Base-by-base conservation (phyloP, 2,329 filamentous ascomycete species). In the Lecanosticta acicola region DNA sequence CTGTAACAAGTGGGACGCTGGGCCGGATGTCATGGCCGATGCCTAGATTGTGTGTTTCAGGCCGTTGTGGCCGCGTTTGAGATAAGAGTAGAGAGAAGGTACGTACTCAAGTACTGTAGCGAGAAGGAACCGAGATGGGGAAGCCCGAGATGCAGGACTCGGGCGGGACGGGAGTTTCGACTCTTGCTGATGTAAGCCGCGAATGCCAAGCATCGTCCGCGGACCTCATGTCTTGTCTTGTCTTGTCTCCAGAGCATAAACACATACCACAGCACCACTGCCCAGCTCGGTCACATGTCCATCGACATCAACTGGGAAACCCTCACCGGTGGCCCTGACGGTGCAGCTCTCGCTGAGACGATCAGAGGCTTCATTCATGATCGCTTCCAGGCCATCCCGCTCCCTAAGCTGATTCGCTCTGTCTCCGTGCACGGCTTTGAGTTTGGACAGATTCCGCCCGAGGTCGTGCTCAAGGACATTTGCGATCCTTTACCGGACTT, bases 281-380 rank as follows among this genome's bases (percentile, higher is more conserved):
- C n/a, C n/a, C n/a, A n/a, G n/a, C n/a, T n/a, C n/a, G n/a, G n/a
- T n/a, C 43, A 42, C 49, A 98, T 98, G 93, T 97, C 93, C 58
- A 91, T 98, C 73, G 90, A 97, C 64, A 84, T 98, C 66, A 89
- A 94, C 70, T 98, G 93, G 93, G 84, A 93, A 62, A 85, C 85
- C 52, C 80, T 97, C 63, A 97, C 91, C 17, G 83, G 82, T 51
- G 93, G 93, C 20, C 81, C 88, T 39, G 91, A 97, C 68, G 91
- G 93, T 45, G 78, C 83, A 54, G 85, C 81, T 43, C 81, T 96
- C 50, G 89, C 91, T 39, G 84, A 89, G 64, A 79, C 78, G 53
- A 94, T 98, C 68, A 86, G 91, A 55, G 82, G 83, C 60, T 98
- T 98, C 70, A 86, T 98, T 59, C 88, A 98, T 70, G 84, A 88